Base-by-base conservation (phyloP, 371 early-diverging fungal genomes). In the Rhizopus arrhizus region DNA sequence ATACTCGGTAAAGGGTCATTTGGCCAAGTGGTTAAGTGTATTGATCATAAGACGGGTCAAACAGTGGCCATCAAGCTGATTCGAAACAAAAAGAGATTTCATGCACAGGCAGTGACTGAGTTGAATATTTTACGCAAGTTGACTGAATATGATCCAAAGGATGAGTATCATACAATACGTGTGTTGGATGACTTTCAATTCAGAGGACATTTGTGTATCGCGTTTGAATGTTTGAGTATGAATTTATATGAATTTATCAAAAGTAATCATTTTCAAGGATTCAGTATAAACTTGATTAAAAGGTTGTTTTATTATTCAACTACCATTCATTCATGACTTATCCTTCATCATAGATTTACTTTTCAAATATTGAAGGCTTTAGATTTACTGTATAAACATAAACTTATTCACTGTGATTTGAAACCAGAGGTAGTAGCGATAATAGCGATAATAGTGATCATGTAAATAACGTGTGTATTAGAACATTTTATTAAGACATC, bases 211-310 rank as follows among this genome's bases (percentile, higher is more conserved):
- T 80, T 99, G 6, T 97, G 97, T 69, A 85, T 99, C 36, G 95
- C 95, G 4, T 93, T 93, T 78, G 99, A 99, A 79, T 80, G 96
- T 56, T 84, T 99, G 15, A 90, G 92, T 6, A 89, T 93, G 60
- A 99, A 98, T 73, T 70, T 99, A 12, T 99, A 98, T 74, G 99
- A 99, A 69, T 76, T 99, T 16, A 90, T 97, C 72, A 96, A 96
- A 71, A 95, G 96, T 65, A 95, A 95, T 71, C 87, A 90, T 64
- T 99, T 94, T 78, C 84, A 88, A 48, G 99, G 99, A 5, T 76
- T 99, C n/a, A 90, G 92, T 42, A 89, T 89, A 51, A 91, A 87
- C 58, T 82, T 94, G 0, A 91, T 98, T 5, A 89, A 93, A 6
- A 87, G 91, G 10, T 90, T 99, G 56, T 83, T 93, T 4, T 70